Conservation (phyloP, 208 protist genomes). For the Perkinsela sp. region DNA sequence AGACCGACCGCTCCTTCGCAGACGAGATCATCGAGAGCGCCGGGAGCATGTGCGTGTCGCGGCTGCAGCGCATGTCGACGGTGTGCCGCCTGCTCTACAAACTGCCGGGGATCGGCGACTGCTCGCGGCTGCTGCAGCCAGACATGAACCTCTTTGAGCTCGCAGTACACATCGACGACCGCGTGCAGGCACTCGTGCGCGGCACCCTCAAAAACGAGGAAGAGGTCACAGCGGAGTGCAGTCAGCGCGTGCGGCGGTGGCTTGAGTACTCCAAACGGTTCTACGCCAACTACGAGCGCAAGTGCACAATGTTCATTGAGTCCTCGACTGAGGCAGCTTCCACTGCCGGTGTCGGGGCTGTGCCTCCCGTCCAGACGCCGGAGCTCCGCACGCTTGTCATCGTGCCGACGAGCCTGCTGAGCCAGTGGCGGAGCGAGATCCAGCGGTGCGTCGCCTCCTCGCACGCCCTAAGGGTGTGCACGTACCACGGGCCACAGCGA, state of each 20-base stretch:
- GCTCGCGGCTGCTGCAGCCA: background rate
- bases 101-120: background rate
- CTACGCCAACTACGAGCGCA: background rate
- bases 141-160: background rate
- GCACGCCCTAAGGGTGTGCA: conserved; percentile 18
- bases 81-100: background rate
- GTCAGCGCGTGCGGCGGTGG: background rate
- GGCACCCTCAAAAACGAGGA: background rate
- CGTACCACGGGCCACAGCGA: conserved; percentile 50
- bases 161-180: background rate
- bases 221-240: background rate
- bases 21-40: background rate
- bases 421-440: conserved; percentile 68
- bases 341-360: conserved; percentile 13
- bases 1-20: background rate
- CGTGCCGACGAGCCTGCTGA: conserved; percentile 57
- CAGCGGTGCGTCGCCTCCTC: conserved; percentile 25
- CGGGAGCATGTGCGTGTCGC: background rate
- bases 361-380: conserved; percentile 10
- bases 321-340: background rate
- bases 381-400: conserved; percentile 66
- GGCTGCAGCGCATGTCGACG: background rate
- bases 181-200: background rate
- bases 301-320: background rate
- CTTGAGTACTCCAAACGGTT: background rate